Evolutionary conservation across 2,329 filamentous ascomycete genomes (phyloP).

Genomic region (Trichothecium sympodiale): DNA sequence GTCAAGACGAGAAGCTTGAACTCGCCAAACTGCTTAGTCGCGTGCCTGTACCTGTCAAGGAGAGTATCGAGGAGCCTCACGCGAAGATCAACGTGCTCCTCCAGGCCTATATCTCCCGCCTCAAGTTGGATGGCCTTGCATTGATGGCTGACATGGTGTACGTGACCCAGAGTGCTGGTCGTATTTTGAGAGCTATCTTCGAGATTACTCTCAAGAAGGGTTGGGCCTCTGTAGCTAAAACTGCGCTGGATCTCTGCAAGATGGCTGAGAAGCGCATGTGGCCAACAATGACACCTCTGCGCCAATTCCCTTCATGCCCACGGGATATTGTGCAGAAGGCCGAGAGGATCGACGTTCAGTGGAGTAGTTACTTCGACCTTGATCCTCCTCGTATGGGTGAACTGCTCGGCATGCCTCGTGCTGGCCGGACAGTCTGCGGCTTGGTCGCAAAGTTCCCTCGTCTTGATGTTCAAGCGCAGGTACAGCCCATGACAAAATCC

Average conservation of each 20-base stretch:
- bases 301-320: slow-evolving; percentile 77
- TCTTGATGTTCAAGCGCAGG: slow-evolving; percentile 83
- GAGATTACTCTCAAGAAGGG: slow-evolving; percentile 97
- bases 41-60: slow-evolving; percentile 94
- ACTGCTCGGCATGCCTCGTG: slow-evolving; percentile 79
- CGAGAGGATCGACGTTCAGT: slow-evolving; percentile 88
- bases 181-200: slow-evolving; percentile 90
- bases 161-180: slow-evolving; percentile 92
- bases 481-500: slow-evolving; percentile 88
- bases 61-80: slow-evolving; percentile 91
- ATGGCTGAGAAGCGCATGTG: slow-evolving; percentile 99
- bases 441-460: slow-evolving; percentile 89
- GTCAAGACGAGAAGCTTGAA: slow-evolving; percentile 95
- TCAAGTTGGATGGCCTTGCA: slow-evolving; percentile 87
- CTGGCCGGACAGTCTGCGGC: slow-evolving; percentile 73
- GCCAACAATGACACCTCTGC: slow-evolving; percentile 93
- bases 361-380: slow-evolving; percentile 89
- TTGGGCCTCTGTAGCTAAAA: slow-evolving; percentile 88
- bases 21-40: slow-evolving; percentile 80
- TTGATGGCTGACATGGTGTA: slow-evolving; percentile 99
- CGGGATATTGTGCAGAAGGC: slow-evolving; percentile 83
- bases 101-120: slow-evolving; percentile 90
- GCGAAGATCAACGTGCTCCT: slow-evolving; percentile 97
- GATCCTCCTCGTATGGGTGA: slow-evolving; percentile 96
- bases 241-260: slow-evolving; percentile 88